Evolutionary conservation across 2,329 filamentous ascomycete genomes (phyloP), one percentile per base, ranked within the genome.

Genomic region (Beauveria caledonica): DNA sequence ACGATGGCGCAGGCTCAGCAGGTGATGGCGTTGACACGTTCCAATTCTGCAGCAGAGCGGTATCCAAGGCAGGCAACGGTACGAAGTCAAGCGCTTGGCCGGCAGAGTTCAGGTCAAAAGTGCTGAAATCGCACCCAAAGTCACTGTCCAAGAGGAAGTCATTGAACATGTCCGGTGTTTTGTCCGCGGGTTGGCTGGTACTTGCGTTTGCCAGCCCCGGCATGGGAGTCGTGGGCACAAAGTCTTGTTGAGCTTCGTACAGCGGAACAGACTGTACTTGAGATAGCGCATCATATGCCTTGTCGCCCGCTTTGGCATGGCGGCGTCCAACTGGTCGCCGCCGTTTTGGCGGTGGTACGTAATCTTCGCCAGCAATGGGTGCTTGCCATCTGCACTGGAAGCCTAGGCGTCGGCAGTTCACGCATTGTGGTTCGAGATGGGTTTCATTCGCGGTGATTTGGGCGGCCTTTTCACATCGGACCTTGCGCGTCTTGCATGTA

Each of bases 1-100:
- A 45, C 6, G 53, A 42, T 6, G 53, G 53, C 53, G 33, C n/a
- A 3, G 53, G 25, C 33, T 39, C n/a, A 19, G 25, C 33, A 23
- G n/a, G 21, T 3, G 29, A 52, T 25, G 49, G 33, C 17, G 49
- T 53, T 4, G 39, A 51, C 6, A 23, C 5, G 40, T 25, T 55
- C 39, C 7, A 46, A 11, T 45, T 19, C 49, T 60, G 62, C 5
- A 60, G 56, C 33, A 53, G 27, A 9, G 51, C 59, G 7, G 51
- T 39, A 29, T 62, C 60, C 2, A 64, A 46, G 13, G 49, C 45
- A 15, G 62, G 62, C 17, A 64, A 19, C 19, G 62, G 62, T 3
- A 64, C 62, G 39, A 64, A 64, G 27, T 64, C 62, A 39, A 64
- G 62, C 13, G 60, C 62, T 57, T 64, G 60, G 9, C 61, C 62